phyloP scores from a whole-genome alignment of 495 filamentous ascomycete species.

The Lentithecium fluviatile region DNA sequence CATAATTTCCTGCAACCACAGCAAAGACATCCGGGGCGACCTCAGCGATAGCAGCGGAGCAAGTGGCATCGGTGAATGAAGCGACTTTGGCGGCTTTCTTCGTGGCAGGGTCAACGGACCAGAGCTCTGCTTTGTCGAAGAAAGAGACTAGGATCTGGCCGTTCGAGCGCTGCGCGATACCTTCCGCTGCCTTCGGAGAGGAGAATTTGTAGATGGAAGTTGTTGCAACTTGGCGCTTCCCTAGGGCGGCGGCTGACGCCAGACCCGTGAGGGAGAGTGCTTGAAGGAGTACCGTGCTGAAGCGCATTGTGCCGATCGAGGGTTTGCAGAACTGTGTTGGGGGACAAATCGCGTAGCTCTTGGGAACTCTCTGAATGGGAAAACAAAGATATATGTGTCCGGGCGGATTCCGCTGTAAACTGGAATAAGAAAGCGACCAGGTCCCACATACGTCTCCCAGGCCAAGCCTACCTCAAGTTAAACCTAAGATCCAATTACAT shows the following conservation, averaged over 20 bases:
- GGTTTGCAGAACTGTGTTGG: neutral
- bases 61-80: slow-evolving; percentile 13
- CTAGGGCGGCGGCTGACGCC: slow-evolving; percentile 35
- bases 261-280: slow-evolving; percentile 31
- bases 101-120: slow-evolving; percentile 15
- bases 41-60: slow-evolving; percentile 23
- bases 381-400: too few relatives aligned
- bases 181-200: slow-evolving; percentile 15
- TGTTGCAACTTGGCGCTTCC: slow-evolving; percentile 35
- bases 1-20: slow-evolving; percentile 23
- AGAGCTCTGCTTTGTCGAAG: slow-evolving; percentile 26
- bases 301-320: slow-evolving; percentile 18
- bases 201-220: slow-evolving; percentile 31
- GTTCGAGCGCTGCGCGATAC: slow-evolving; percentile 23
- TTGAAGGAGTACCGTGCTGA: slow-evolving; percentile 27
- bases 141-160: slow-evolving; percentile 25
- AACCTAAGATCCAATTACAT: too few relatives aligned
- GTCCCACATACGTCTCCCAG: too few relatives aligned
- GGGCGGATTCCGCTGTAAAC: too few relatives aligned
- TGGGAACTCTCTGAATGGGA: too few relatives aligned
- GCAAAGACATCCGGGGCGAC: slow-evolving; percentile 26
- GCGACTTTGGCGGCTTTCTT: slow-evolving; percentile 20
- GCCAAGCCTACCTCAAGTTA: too few relatives aligned
- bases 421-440: too few relatives aligned
- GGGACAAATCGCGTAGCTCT: neutral